Evolutionary conservation across 768 basidiomycete genomes (phyloP), one percentile per base, ranked within the genome.

Genomic region (Mycena leptocephala): DNA sequence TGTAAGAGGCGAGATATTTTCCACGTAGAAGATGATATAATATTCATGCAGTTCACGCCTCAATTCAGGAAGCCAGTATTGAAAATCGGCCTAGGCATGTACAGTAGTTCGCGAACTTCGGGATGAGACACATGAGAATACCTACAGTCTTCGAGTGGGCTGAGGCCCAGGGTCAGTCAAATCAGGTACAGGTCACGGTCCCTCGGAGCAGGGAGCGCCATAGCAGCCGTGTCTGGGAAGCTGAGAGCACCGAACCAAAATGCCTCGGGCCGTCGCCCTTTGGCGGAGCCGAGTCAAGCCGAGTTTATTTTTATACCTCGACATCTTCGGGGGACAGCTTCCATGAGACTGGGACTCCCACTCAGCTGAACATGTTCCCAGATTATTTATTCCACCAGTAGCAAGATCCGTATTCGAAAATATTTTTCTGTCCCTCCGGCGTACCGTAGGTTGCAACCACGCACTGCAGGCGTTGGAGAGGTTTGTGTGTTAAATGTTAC

Each of bases 241-340:
- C n/a, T n/a, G n/a, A n/a, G n/a, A n/a, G n/a, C n/a, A n/a, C 56
- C 56, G 56, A 58, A 58, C 56, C 56, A 58, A n/a, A 58, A 58
- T 58, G 30, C 5, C 56, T 58, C 11, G n/a, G n/a, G n/a, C 11
- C 56, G 56, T 58, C 56, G 56, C 32, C 32, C 56, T 58, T 58
- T 58, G 56, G 13, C 56, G 56, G 56, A 58, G 56, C 56, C 56
- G 56, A 58, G 56, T 58, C 56, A 33, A 58, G 56, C 56, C 56
- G 56, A 58, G 56, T 58, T 58, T 58, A 58, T 33, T 16, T 58
- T 58, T 58, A 58, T 33, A 33, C 14, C 30, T 58, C 56, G 56
- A 58, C 56, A 58, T 58, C 56, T 32, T 58, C 53, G 26, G 26
- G 56, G 7, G 32, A 33, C 56, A 8, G 56, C 32, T 33, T 22